Evolutionary conservation across 2,329 filamentous ascomycete species (phyloP), one percentile per base, ranked within the genome.

Genomic region (Epichloe hybrida): DNA sequence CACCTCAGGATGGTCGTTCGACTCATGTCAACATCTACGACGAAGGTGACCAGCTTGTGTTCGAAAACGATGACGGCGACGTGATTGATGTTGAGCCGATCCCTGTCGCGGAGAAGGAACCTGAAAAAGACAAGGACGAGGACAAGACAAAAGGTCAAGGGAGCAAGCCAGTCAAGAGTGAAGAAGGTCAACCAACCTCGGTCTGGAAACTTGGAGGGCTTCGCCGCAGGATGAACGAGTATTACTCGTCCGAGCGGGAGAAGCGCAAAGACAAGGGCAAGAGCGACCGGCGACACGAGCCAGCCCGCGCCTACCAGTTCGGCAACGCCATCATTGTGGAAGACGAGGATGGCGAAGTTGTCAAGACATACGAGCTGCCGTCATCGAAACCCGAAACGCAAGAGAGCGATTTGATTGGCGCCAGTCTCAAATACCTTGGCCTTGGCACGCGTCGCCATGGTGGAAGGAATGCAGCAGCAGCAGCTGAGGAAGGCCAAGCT

Each of bases 271-370:
- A 73, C 15, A 85, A 83, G 59, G 72, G 72, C 41, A 81, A 82
- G 64, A 63, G 71, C 3, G 78, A 83, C 38, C 74, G 78, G 49
- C 77, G 72, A 56, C 76, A 81, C 56, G 84, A 85, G 50, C 85
- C 86, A 12, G 88, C 88, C n/a, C 73, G 84, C 46, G 87, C 87
- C 5, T 94, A 90, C 62, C 86, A 90, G 57, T 91, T 88, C 61
- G 88, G 88, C 55, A 90, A 88, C 62, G 90, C 77, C 42, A 88
- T 94, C 56, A 91, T 94, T 62, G 85, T 94, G 15, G 87, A 94
- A 68, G 86, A 94, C 55, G 84, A 86, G 64, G 83, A 90, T 58
- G 87, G 87, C 42, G 88, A 94, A 63, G 88, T 94, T 35, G 78
- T 94, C 63, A 90, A 90, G 70, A 82, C 86, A 51, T 90, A 89